Evolutionary conservation across 176 grass and related monocot genomes (phyloP).

Genomic region (Cenchrus purpureus): DNA sequence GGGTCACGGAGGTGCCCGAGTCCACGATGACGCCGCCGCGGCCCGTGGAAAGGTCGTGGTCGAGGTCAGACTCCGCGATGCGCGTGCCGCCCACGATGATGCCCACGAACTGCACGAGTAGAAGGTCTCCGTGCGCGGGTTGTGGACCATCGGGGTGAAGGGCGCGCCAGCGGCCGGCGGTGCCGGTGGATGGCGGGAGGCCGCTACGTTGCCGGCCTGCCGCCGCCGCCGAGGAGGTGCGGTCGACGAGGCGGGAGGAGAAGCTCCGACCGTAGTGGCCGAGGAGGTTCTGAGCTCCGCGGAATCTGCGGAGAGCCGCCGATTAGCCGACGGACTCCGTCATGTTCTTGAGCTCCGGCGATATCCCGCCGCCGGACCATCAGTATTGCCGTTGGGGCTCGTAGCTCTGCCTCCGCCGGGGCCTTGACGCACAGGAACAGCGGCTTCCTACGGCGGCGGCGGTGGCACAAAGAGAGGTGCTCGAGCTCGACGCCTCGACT

Average conservation of each 20-base stretch:
- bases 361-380: too few relatives aligned
- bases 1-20: slow-evolving; percentile 90
- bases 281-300: too few relatives aligned
- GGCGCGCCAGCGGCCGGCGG: slow-evolving; percentile 43
- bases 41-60: slow-evolving; percentile 62
- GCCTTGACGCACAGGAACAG: too few relatives aligned
- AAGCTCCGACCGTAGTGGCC: slow-evolving; percentile 70
- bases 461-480: too few relatives aligned
- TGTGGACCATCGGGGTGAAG: slow-evolving; percentile 73
- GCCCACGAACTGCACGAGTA: slow-evolving; percentile 77
- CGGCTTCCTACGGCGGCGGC: too few relatives aligned
- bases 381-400: too few relatives aligned
- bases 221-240: slow-evolving; percentile 43
- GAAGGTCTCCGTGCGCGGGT: slow-evolving; percentile 84
- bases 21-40: slow-evolving; percentile 94
- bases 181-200: slow-evolving; percentile 55
- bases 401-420: too few relatives aligned
- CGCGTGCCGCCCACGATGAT: slow-evolving; percentile 85
- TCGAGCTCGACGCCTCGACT: too few relatives aligned
- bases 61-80: slow-evolving; percentile 61
- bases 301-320: too few relatives aligned
- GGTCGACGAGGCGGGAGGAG: slow-evolving; percentile 87
- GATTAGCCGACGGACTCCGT: too few relatives aligned
- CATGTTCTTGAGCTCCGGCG: too few relatives aligned
- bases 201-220: too few relatives aligned